Evolutionary conservation across 169 alveolate species (phyloP).

Genomic region (Cryptosporidium baileyi): DNA sequence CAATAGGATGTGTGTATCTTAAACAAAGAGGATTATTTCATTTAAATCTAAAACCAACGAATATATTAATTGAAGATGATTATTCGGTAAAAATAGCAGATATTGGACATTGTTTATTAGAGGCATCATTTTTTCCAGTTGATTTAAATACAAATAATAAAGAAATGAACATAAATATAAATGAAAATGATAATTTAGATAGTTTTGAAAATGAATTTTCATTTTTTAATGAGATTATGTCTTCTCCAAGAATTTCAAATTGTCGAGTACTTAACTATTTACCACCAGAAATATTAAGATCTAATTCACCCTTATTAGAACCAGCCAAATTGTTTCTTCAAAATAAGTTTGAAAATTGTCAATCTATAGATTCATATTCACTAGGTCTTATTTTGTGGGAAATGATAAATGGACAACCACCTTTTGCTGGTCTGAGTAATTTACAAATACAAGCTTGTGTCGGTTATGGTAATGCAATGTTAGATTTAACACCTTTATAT

Average conservation of each 20-base stretch:
- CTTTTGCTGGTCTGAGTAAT: constrained; percentile 53
- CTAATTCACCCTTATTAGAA: constrained; percentile 12
- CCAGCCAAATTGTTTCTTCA: constrained; percentile 34
- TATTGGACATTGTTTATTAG: constrained; percentile 34
- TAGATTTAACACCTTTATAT: background rate
- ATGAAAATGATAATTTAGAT: background rate
- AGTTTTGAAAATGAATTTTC: background rate
- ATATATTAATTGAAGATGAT: constrained; percentile 15
- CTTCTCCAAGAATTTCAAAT: constrained; percentile 23
- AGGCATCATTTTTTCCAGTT: constrained; percentile 46
- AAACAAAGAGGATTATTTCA: constrained; percentile 50
- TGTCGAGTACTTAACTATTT: constrained; percentile 8
- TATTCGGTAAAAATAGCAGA: constrained; percentile 49
- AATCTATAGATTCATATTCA: constrained; percentile 30
- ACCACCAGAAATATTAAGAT: constrained; percentile 26
- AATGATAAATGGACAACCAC: constrained; percentile 58
- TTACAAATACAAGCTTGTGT: constrained; percentile 46
- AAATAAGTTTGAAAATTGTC: background rate
- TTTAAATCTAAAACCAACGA: constrained; percentile 38
- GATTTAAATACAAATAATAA: background rate
- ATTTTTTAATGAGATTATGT: background rate
- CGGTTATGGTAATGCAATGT: constrained; percentile 20
- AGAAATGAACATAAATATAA: background rate
- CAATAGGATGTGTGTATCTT: constrained; percentile 22
- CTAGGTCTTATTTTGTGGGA: constrained; percentile 50